Base-by-base conservation (phyloP, 2,329 filamentous ascomycete species). In the Fusarium chlamydosporum region DNA sequence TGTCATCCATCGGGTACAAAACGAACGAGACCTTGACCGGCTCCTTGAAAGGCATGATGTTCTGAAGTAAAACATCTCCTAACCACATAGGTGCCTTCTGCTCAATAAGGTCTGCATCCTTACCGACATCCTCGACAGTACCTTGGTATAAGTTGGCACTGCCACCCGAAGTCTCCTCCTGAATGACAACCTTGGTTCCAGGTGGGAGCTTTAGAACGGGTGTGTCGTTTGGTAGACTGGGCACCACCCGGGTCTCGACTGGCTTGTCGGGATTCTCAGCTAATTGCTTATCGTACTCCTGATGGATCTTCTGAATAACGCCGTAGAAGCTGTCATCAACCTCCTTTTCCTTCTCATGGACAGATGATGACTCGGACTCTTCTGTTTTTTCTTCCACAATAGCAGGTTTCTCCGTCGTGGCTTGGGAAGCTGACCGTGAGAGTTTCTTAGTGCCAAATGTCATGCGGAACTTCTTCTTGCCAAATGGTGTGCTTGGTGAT, bases 11-110 rank as follows among this genome's bases (percentile, higher is more conserved):
- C 0, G 96, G 94, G 72, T 96, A 89, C 26, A 99, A 84, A 16
- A 97, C 87, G 75, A 99, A 99, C 5, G 93, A 94, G n/a, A 98
- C 90, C 84, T 99, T 99, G 72, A 95, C 88, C 2, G 94, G 90
- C n/a, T 98, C 96, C 82, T 98, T 98, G 61, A 85, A 81, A 0
- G 94, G 93, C 10, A 93, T 88, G 76, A 88, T 86, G 77, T 97
- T 97, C 83, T 93, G 77, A 46, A 99, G 82, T 15, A 99, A 83
- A 35, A 97, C 87, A 68, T 98, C 94, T 15, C 92, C 94, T 8
- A 99, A 84, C 96, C 96, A 99, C 83, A 92, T 91, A 3, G 96
- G 95, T 7, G 91, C 94, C 40, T 91, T 88, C 74, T 93, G 91
- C 80, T 98, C 94, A 53, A 99, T 91, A 20, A 91, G 81, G 78